Conservation (phyloP, 2,329 filamentous ascomycete species). For the Aspergillus niger region DNA sequence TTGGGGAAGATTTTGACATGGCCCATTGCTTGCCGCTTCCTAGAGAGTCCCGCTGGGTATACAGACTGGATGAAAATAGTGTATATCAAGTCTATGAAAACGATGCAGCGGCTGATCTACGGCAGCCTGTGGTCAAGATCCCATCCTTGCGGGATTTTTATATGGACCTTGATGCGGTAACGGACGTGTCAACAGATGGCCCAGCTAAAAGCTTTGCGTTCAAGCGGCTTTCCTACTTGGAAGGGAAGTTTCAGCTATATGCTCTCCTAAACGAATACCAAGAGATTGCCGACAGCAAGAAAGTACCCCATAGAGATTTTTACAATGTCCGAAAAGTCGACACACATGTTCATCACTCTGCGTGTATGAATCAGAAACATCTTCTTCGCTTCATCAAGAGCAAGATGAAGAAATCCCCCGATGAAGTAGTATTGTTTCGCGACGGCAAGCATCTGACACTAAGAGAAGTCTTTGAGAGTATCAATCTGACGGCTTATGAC, state of each 20-base stretch:
- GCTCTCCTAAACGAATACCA: constrained; percentile 93
- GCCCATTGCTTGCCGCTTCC: constrained; percentile 76
- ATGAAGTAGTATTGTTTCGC: constrained; percentile 88
- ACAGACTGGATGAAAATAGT: constrained; percentile 76
- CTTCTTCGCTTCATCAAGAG: constrained; percentile 97
- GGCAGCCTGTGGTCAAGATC: constrained; percentile 75
- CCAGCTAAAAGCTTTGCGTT: constrained; percentile 98
- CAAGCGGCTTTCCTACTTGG: constrained; percentile 87
- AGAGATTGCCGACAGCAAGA: constrained; percentile 96
- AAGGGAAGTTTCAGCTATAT: constrained; percentile 97
- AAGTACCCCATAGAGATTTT: constrained; percentile 95
- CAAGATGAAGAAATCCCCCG: constrained; percentile 98
- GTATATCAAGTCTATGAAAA: constrained; percentile 92
- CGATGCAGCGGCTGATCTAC: constrained; percentile 60
- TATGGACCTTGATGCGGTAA: constrained; percentile 84
- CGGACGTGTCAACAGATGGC: constrained; percentile 89
- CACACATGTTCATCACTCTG: constrained; percentile 97
- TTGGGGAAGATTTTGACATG: constrained; percentile 89
- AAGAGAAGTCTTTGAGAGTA: constrained; percentile 92
- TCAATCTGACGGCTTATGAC: constrained; percentile 96
- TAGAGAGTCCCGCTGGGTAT: constrained; percentile 69
- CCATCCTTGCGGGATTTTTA: constrained; percentile 95
- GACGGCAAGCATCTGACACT: constrained; percentile 91
- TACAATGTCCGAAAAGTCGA: constrained; percentile 99
- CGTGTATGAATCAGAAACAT: constrained; percentile 99